Percentiles rank a stretch among this genome's conserved stretches.
These are phyloP conservation scores for Monosporozyma siamensis DNA, from an alignment of 805 yeast genomes.

Conservation along the genomic window DNA sequence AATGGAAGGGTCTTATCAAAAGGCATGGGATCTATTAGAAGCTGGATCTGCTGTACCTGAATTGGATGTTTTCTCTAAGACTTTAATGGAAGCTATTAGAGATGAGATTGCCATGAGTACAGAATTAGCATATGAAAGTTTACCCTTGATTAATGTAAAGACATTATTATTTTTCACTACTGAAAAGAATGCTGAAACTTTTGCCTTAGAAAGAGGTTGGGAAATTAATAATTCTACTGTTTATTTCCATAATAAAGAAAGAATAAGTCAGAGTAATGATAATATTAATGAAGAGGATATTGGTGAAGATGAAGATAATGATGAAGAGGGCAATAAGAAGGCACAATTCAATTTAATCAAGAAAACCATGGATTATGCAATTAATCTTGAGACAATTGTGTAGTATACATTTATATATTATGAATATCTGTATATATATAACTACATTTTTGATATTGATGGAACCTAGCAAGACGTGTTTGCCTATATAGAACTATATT, in stretches of 20 bases:
- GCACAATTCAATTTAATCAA: constrained; percentile 35
- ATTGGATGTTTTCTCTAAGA: constrained; percentile 66
- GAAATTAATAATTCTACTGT: constrained; percentile 41
- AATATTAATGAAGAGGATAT: constrained; percentile 31
- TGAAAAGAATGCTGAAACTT: constrained; percentile 45
- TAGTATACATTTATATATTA: constrained; percentile 19
- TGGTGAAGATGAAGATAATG: constrained; percentile 16
- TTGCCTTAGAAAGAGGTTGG: constrained; percentile 54
- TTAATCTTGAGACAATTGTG: constrained; percentile 85
- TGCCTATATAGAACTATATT: no score
- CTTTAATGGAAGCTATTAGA: constrained; percentile 70
- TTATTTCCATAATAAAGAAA: constrained; percentile 32
- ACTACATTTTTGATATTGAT: no score
- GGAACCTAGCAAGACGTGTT: no score
- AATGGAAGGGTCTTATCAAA: constrained; percentile 93
- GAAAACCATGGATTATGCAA: constrained; percentile 77
- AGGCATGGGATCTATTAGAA: constrained; percentile 67
- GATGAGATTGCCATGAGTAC: constrained; percentile 78
- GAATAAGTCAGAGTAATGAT: constrained; percentile 9
- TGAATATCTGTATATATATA: not conserved
- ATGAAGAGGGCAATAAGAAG: constrained; percentile 1
- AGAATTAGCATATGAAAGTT: constrained; percentile 62
- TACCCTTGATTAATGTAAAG: constrained; percentile 79
- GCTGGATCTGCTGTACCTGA: constrained; percentile 46
- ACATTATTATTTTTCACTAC: constrained; percentile 61